Base-by-base conservation (phyloP, 1,284 basidiomycete genomes). In the Trichosporon coremiiforme region DNA sequence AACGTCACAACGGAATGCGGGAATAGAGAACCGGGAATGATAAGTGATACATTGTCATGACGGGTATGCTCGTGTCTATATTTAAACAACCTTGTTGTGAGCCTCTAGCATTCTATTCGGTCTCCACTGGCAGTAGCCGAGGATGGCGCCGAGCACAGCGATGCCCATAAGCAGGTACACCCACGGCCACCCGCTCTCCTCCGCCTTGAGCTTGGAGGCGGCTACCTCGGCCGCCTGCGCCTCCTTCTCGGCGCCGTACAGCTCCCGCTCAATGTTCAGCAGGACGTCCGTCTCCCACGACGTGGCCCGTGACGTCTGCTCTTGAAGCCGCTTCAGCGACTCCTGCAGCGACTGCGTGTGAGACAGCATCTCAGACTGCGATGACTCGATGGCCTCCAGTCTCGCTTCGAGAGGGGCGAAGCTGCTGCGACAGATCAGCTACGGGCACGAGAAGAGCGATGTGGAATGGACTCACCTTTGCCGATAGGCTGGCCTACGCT, bases 41-140 rank as follows among this genome's bases (percentile, higher is more conserved):
- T 22, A 53, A 53, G 13, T 15, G 57, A 60, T 60, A 60, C 57
- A 60, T 60, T 3, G 57, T 57, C 25, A 38, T 38, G 22, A 13
- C 12, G 57, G 31, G 15, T 33, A 33, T 60, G 57, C 25, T 15
- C 29, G n/a, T 31, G 20, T 60, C 57, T 60, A 60, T 60, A 31
- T 60, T 31, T 60, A 60, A 33, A 60, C 57, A 60, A 60, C 29
- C 57, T 60, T 60, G 57, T 60, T 60, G 57, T 60, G 57, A 31
- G 31, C 31, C 57, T 60, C 57, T 33, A 33, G 29, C 15, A 33
- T 60, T 33, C 57, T 60, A 33, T 33, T 60, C 31, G 57, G 57
- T n/a, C 57, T 31, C 57, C 29, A 35, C 29, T 60, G 57, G 57
- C 57, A 60, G 31, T 60, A 60, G 13, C 57, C 57, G 57, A 60